Conservation (phyloP, 2,329 filamentous ascomycete species). For the Alternaria tenuissima region DNA sequence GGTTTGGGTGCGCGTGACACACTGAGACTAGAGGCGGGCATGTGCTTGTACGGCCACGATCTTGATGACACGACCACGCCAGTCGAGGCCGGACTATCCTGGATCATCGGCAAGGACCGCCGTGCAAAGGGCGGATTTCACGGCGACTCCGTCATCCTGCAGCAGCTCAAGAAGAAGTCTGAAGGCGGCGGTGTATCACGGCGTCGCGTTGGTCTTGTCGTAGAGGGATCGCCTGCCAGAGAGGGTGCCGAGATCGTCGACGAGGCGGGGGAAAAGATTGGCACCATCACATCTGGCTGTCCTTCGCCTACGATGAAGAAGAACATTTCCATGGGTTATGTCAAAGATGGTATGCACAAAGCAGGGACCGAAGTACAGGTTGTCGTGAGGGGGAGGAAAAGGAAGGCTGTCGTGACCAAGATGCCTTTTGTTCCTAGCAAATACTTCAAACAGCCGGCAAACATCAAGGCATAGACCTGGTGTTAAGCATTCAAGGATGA, state of each 20-base stretch:
- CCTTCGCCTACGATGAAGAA: constrained; percentile 85
- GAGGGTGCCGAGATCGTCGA: constrained; percentile 84
- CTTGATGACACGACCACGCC: constrained; percentile 80
- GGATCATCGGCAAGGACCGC: constrained; percentile 86
- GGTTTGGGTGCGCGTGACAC: constrained; percentile 92
- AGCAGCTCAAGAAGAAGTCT: constrained; percentile 78
- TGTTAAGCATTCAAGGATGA: not conserved
- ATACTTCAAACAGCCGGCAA: constrained; percentile 65
- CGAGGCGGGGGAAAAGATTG: constrained; percentile 71
- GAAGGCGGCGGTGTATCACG: constrained; percentile 74
- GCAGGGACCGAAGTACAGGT: constrained; percentile 82
- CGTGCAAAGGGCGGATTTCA: constrained; percentile 79
- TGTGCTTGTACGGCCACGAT: constrained; percentile 99
- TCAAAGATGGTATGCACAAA: constrained; percentile 83
- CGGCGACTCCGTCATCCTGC: constrained; percentile 78
- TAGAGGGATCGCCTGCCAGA: constrained; percentile 87
- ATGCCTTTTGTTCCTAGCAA: constrained; percentile 88
- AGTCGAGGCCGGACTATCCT: constrained; percentile 71
- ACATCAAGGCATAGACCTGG: constrained; percentile 31
- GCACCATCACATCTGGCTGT: constrained; percentile 85
- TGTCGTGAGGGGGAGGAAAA: constrained; percentile 76
- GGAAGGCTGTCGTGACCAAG: constrained; percentile 78
- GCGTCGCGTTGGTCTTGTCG: constrained; percentile 79
- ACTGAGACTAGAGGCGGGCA: constrained; percentile 91
- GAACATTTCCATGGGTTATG: constrained; percentile 97